Base-by-base conservation (phyloP, 2,329 filamentous ascomycete species). In the Akanthomyces uredinophilus region DNA sequence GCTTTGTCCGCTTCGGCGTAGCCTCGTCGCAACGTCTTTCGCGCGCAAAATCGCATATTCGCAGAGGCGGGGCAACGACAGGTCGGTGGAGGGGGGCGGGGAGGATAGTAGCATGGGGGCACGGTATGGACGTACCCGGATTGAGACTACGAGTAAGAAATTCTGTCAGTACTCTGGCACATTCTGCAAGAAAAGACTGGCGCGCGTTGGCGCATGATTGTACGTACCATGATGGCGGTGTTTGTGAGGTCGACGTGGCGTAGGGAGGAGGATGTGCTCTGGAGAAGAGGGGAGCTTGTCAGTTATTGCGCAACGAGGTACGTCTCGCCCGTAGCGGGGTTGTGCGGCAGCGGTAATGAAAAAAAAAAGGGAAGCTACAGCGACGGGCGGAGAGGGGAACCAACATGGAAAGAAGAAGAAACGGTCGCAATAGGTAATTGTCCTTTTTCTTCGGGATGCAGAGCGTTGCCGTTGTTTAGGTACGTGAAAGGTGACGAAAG, bases 91-190 rank as follows among this genome's bases (percentile, higher is more conserved):
- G 63, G 52, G 52, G 27, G 60, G 49, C 58, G 62, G 50, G 57
- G 37, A 53, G 50, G 8, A 39, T 14, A 44, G 22, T 50, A 41
- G 20, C 24, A 18, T 16, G 22, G 68, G 67, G 65, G 67, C 63
- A 55, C 63, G 39, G 39, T 5, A 43, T 35, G n/a, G 37, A 85
- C 83, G 75, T 80, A 88, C 85, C 85, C 85, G 76, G 85, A 87
- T 83, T 87, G 83, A 86, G 85, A 87, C 85, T 88, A 41, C 16
- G 35, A 24, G 37, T 16, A 47, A n/a, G 39, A 53, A 46, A 37
- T 27, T 27, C 4, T 14, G 53, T 62, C 24, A 62, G 20, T 10
- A 46, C 35, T 51, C 24, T 7, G 46, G 18, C 4, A 7, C 3
- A n/a, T 47, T 18, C 27, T n/a, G 8, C 16, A 13, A n/a, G 27